A percentile compares a stretch with the other conserved stretches of the same genome.
These are phyloP conservation scores for Lodderomyces elongisporus DNA, from an alignment of 1,139 yeast species.

Conservation along the genomic window DNA sequence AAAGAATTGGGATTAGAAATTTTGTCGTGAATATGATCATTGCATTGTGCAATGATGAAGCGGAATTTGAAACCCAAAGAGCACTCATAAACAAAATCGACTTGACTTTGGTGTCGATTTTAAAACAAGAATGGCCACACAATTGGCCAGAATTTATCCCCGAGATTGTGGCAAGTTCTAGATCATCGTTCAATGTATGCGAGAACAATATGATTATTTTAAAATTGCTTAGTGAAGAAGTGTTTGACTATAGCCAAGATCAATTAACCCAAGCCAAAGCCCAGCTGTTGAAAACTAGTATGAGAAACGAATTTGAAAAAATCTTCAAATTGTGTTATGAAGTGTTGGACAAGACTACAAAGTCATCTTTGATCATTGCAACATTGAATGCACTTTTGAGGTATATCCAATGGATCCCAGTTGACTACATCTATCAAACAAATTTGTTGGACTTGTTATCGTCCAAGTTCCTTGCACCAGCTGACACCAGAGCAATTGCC, in stretches of 20 bases:
- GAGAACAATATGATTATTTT: conserved; percentile 95
- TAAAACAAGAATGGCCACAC: conserved; percentile 98
- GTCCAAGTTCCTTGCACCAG: conserved; percentile 69
- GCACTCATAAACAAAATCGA: conserved; percentile 91
- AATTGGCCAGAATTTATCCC: conserved; percentile 98
- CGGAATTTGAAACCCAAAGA: conserved; percentile 71
- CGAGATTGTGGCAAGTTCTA: conserved; percentile 80
- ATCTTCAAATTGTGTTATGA: conserved; percentile 91
- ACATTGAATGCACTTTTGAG: conserved; percentile 79
- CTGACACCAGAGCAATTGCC: conserved; percentile 77
- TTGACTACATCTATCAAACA: conserved; percentile 84
- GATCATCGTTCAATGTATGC: conserved; percentile 86
- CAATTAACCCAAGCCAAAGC: conserved; percentile 97
- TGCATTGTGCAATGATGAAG: conserved; percentile 79
- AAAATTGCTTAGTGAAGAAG: conserved; percentile 87
- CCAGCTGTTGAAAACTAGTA: conserved; percentile 69
- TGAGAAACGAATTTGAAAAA: conserved; percentile 88
- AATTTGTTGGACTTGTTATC: conserved; percentile 68
- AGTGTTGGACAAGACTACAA: conserved; percentile 81
- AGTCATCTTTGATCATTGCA: conserved; percentile 76
- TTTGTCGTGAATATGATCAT: conserved; percentile 90
- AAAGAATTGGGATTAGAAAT: conserved; percentile 84
- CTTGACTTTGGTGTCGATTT: conserved; percentile 84
- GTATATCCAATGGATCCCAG: conserved; percentile 93
- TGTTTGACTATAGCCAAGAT: conserved; percentile 89